These are phyloP conservation scores for Neurospora discreta DNA, from an alignment of 495 filamentous ascomycete genomes.

Conservation along the genomic window DNA sequence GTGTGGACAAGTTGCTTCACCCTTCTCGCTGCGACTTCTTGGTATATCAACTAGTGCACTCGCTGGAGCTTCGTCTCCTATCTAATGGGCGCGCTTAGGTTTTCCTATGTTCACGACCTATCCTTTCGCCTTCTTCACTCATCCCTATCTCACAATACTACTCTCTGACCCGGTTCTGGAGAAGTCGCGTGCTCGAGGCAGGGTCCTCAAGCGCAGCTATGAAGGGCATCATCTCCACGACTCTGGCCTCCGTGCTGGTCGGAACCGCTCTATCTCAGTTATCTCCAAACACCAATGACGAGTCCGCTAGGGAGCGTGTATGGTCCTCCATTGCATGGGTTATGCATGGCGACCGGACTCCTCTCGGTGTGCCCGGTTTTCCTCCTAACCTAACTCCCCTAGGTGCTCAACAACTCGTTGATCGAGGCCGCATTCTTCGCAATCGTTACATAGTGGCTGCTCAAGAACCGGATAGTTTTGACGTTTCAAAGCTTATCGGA, in stretches of 20 bases:
- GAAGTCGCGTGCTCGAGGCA: background rate
- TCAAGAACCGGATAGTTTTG: constrained; percentile 4
- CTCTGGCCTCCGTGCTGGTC: constrained; percentile 6
- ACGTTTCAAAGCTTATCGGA: constrained; percentile 6
- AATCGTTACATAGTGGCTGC: constrained; percentile 18
- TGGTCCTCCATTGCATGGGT: constrained; percentile 35
- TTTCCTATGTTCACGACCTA: background rate
- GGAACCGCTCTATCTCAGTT: constrained; percentile 12
- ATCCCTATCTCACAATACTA: background rate
- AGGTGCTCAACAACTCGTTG: constrained; percentile 29
- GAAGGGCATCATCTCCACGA: constrained; percentile 5
- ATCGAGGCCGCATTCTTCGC: constrained; percentile 25
- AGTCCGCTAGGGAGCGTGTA: constrained; percentile 22
- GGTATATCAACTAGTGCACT: background rate
- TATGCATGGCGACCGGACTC: constrained; percentile 31
- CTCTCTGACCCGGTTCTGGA: background rate
- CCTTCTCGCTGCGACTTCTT: background rate
- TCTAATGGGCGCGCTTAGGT: background rate
- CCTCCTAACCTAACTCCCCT: constrained; percentile 24
- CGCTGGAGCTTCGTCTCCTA: background rate
- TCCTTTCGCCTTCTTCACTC: background rate
- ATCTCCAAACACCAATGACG: background rate
- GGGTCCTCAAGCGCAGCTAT: constrained; percentile 6
- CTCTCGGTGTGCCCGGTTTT: constrained; percentile 5
- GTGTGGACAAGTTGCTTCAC: background rate